Evolutionary conservation across 2,329 filamentous ascomycete species (phyloP).

Genomic region (Nakataea oryzae): DNA sequence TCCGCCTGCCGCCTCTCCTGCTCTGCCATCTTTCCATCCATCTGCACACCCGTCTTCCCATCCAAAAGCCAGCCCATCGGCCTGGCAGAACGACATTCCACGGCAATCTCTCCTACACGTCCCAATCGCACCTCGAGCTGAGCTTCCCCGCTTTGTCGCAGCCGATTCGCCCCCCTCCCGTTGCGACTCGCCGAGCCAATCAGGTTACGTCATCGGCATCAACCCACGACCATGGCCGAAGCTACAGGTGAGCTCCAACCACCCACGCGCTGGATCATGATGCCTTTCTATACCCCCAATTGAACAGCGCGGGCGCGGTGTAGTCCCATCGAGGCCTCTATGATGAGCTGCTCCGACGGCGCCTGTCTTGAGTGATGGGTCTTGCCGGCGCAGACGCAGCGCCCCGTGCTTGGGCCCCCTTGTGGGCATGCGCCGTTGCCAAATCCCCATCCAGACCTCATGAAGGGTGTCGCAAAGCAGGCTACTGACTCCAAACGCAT

Average conservation of each 20-base stretch:
- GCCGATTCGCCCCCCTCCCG: not conserved
- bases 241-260: constrained; percentile 7
- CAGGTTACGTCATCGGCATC: constrained; percentile 12
- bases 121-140: not conserved
- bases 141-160: not conserved
- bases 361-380: not conserved
- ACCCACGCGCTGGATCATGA: not conserved
- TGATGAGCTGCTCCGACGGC: not conserved
- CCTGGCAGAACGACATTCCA: not conserved
- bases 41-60: not conserved
- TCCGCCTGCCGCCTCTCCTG: not conserved
- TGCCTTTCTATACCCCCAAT: not conserved
- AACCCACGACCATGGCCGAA: constrained; percentile 5
- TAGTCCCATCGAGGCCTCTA: not conserved
- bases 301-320: not conserved
- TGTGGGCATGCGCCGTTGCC: not conserved
- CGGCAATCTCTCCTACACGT: not conserved
- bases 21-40: not conserved
- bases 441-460: not conserved
- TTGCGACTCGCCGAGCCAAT: not conserved
- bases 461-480: not conserved
- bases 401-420: not conserved
- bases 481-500: not conserved
- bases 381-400: not conserved
- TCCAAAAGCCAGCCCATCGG: not conserved